These are phyloP conservation scores for Phytophthora pistaciae DNA, from an alignment of 352 stramenopile species.

Conservation along the genomic window DNA sequence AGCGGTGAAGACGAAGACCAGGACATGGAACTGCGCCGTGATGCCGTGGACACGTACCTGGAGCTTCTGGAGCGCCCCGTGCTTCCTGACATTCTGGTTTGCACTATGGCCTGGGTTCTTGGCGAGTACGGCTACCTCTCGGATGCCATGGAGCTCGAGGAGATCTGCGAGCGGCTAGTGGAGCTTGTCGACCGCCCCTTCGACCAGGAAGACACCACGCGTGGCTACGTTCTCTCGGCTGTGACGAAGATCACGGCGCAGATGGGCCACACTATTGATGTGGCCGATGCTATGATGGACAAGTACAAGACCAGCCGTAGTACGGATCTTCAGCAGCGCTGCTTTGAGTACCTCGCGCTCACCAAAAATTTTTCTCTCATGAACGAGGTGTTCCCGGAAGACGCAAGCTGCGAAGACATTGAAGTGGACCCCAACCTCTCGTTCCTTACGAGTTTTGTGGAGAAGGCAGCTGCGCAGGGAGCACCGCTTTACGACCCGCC, in stretches of 20 bases:
- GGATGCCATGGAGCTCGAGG: slow-evolving; percentile 92
- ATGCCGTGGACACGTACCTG: slow-evolving; percentile 98
- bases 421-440: slow-evolving; percentile 96
- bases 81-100: slow-evolving; percentile 96
- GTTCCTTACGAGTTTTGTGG: slow-evolving; percentile 96
- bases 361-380: slow-evolving; percentile 94
- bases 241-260: slow-evolving; percentile 99
- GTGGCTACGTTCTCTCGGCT: slow-evolving; percentile 95
- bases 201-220: slow-evolving; percentile 92
- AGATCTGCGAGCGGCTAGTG: slow-evolving; percentile 96
- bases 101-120: slow-evolving; percentile 98
- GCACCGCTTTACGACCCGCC: slow-evolving; percentile 96
- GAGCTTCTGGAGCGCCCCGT: slow-evolving; percentile 96
- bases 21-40: slow-evolving; percentile 96
- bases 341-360: slow-evolving; percentile 97
- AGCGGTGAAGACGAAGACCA: slow-evolving; percentile 97
- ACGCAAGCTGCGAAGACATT: slow-evolving; percentile 96
- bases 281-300: slow-evolving; percentile 95
- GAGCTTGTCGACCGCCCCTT: slow-evolving; percentile 91
- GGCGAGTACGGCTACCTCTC: slow-evolving; percentile 99
- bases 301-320: slow-evolving; percentile 97
- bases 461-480: slow-evolving; percentile 92
- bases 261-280: slow-evolving; percentile 90
- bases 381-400: slow-evolving; percentile 95
- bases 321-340: slow-evolving; percentile 98